A percentile compares a stretch with the other conserved stretches of the same genome.
phyloP scores from a whole-genome alignment of 1,284 basidiomycete species.

The Takashimella tepidaria region DNA sequence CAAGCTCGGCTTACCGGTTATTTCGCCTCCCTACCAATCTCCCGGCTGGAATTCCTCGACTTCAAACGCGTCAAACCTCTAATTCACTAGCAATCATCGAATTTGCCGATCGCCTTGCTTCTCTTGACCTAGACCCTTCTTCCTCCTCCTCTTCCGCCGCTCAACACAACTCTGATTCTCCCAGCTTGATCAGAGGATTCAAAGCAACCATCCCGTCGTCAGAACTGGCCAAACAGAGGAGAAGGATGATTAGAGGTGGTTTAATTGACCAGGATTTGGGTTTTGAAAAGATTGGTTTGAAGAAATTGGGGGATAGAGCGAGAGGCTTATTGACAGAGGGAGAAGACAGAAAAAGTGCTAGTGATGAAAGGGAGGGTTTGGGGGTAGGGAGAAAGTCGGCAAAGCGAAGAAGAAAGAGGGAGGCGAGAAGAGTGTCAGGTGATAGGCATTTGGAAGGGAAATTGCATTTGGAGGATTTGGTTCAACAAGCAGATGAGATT shows the following conservation, averaged over 20 bases:
- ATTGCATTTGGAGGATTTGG: constrained; percentile 73
- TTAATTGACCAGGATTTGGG: constrained; percentile 60
- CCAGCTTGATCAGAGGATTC: constrained; percentile 77
- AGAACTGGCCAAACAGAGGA: constrained; percentile 65
- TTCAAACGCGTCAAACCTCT: constrained; percentile 58
- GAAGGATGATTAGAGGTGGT: constrained; percentile 63
- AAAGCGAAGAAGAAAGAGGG: constrained; percentile 58
- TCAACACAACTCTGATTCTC: constrained; percentile 44
- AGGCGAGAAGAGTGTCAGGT: constrained; percentile 62
- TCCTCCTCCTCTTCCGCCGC: constrained; percentile 55
- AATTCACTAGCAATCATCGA: constrained; percentile 78
- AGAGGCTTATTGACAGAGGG: constrained; percentile 64
- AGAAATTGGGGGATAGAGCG: constrained; percentile 68
- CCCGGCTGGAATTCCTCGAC: constrained; percentile 50
- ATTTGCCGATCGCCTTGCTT: constrained; percentile 70
- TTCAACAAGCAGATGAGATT: constrained; percentile 76
- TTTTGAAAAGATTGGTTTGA: constrained; percentile 67
- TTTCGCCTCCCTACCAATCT: constrained; percentile 61
- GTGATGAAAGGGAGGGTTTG: constrained; percentile 19
- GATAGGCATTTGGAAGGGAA: constrained; percentile 60
- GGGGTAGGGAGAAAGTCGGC: constrained; percentile 50
- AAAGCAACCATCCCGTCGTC: constrained; percentile 86
- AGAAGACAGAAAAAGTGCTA: constrained; percentile 17
- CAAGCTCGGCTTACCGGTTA: constrained; percentile 39
- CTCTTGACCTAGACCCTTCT: constrained; percentile 61